A percentile compares a stretch with the other conserved stretches of the same genome.
Evolutionary conservation across 805 yeast species (phyloP).

Genomic region (Candida michaelii): DNA sequence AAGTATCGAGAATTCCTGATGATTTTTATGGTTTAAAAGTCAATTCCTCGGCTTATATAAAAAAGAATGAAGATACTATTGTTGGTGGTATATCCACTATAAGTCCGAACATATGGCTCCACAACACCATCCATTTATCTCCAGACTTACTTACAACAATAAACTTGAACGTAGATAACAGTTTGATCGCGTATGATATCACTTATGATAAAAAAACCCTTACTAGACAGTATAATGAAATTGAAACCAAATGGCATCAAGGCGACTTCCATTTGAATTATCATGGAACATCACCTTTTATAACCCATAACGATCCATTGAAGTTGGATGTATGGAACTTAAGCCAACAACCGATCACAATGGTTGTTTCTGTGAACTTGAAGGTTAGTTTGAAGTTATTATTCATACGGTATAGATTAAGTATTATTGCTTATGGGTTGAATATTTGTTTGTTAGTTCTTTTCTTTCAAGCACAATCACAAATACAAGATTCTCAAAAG

Average conservation of each 20-base stretch:
- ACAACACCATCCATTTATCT: background rate
- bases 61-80: background rate
- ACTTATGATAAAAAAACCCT: background rate
- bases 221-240: slow-evolving; percentile 64
- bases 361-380: slow-evolving; percentile 45
- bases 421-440: slow-evolving; percentile 68
- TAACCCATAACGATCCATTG: slow-evolving; percentile 48
- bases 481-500: too few species aligned
- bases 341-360: slow-evolving; percentile 19
- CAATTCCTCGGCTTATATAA: slow-evolving; percentile 7
- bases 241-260: slow-evolving; percentile 76
- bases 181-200: slow-evolving; percentile 11
- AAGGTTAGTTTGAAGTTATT: slow-evolving; percentile 63
- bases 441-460: slow-evolving; percentile 54
- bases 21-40: slow-evolving; percentile 2
- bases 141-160: slow-evolving; percentile 8
- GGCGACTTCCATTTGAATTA: slow-evolving; percentile 37
- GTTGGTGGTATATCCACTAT: background rate
- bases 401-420: slow-evolving; percentile 74
- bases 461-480: slow-evolving; percentile 45
- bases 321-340: slow-evolving; percentile 52
- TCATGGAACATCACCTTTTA: slow-evolving; percentile 71
- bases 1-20: slow-evolving; percentile 4
- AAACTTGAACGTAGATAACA: slow-evolving; percentile 10
- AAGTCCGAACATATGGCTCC: background rate